Evolutionary conservation across 2,329 filamentous ascomycete species (phyloP).

Genomic region (Bipolaris victoriae): DNA sequence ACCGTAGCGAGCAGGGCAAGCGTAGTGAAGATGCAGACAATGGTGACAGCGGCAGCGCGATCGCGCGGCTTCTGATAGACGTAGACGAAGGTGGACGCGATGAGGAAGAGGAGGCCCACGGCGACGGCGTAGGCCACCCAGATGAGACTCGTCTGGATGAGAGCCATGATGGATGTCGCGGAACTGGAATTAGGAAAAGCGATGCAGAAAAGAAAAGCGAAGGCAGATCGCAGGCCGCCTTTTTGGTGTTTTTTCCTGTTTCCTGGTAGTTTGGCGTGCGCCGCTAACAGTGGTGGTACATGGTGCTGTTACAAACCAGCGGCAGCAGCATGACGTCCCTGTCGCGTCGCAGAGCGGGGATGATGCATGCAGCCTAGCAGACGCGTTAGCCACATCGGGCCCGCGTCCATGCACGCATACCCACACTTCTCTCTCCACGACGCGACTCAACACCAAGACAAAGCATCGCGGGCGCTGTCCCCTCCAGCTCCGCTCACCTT

Average conservation of each 20-base stretch:
- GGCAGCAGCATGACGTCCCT: constrained; percentile 21
- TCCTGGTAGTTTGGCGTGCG: neutral
- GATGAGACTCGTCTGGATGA: constrained; percentile 88
- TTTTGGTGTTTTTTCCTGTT: neutral
- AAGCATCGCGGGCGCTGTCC: constrained; percentile 14
- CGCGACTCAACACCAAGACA: constrained; percentile 21
- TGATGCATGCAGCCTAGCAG: constrained; percentile 14
- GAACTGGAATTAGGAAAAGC: too few relatives aligned
- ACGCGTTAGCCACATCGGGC: constrained; percentile 13
- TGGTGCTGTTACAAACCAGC: neutral
- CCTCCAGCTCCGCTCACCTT: neutral
- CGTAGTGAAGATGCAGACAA: constrained; percentile 84
- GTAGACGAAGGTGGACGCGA: constrained; percentile 85
- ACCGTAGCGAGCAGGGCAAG: constrained; percentile 89
- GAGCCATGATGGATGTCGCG: constrained; percentile 57
- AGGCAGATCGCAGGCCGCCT: too few relatives aligned
- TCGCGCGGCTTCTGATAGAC: constrained; percentile 90
- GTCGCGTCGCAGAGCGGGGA: constrained; percentile 6
- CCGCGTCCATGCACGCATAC: neutral
- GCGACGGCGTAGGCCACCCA: constrained; percentile 93
- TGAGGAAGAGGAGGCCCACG: constrained; percentile 74
- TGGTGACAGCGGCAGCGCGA: constrained; percentile 79
- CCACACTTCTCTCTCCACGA: constrained; percentile 25
- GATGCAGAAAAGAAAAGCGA: too few relatives aligned
- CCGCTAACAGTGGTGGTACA: neutral